Conservation (phyloP, 495 filamentous ascomycete species). For the Geoglossum glabrum region DNA sequence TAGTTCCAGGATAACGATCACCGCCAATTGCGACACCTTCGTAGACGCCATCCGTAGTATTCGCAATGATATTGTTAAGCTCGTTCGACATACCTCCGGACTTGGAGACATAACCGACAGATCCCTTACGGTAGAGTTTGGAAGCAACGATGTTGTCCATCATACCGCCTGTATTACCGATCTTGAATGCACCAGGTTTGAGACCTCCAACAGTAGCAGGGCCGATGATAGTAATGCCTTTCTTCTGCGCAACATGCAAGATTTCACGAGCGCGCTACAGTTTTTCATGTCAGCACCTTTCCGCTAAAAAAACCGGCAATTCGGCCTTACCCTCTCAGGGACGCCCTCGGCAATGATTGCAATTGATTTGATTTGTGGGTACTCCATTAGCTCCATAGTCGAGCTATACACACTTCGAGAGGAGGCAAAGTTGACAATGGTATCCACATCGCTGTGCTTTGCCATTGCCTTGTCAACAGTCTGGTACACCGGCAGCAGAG, state of each 20-base stretch:
- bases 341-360: constrained; percentile 99
- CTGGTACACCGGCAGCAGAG: constrained; percentile 95
- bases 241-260: constrained; percentile 82
- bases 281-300: not conserved
- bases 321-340: constrained; percentile 64
- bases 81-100: constrained; percentile 99
- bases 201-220: constrained; percentile 97
- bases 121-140: constrained; percentile 98
- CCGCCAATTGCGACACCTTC: constrained; percentile 98
- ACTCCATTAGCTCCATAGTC: constrained; percentile 96
- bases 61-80: constrained; percentile 96
- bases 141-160: constrained; percentile 99
- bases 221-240: constrained; percentile 97
- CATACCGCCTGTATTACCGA: constrained; percentile 99
- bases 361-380: constrained; percentile 90
- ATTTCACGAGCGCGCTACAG: constrained; percentile 85
- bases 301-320: not conserved
- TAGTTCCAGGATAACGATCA: constrained; percentile 95
- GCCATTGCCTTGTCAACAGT: constrained; percentile 79
- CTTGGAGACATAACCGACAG: constrained; percentile 98
- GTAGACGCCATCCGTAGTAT: constrained; percentile 91
- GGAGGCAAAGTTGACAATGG: constrained; percentile 96
- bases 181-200: constrained; percentile 98
- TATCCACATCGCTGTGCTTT: constrained; percentile 95
- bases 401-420: constrained; percentile 95